Evolutionary conservation across 225 moss, liverwort and hornwort species (phyloP), one percentile per base, ranked within the genome.

Genomic region (Pseudoscleropodium purum): DNA sequence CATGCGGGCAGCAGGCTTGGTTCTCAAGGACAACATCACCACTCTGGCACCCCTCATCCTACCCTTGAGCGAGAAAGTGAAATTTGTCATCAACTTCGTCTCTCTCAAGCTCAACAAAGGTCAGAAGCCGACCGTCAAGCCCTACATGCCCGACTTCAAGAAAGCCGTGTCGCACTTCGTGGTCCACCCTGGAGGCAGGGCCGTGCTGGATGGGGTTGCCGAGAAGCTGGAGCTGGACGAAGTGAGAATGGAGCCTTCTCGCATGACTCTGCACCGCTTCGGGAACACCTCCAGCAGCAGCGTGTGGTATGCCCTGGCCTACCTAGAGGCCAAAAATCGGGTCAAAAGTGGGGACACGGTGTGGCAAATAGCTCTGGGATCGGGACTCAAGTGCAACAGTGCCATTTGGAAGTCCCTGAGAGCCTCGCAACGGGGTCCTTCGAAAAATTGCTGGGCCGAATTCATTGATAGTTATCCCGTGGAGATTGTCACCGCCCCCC

Each of bases 211-310:
- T 47, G 93, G 89, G 7, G 83, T 94, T 41, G 91, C 87, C 18
- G 84, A 93, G 70, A 93, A 84, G 79, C 73, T 93, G 86, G 59
- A 81, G 1, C 92, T 93, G 13, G 82, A 87, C 78, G 84, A 86
- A 19, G 89, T 72, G 89, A 87, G 89, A 59, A 94, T 94, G 92
- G 93, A 94, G 89, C 90, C 94, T 61, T 93, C 94, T 29, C 93
- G 91, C 62, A 93, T 94, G 93, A 93, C 94, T 30, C 91, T 94
- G 81, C 93, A 94, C 84, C 84, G 91, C 64, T 94, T 91, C 59
- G 93, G 90, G 14, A 94, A 94, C 64, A 93, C 91, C 75, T 94
- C 94, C 41, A 91, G 91, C 90, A 94, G 93, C 88, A 88, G 89
- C 68, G 64, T 92, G 68, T 94, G 93, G 93, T 94, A 94, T 72